Conservation (phyloP, 2,329 filamentous ascomycete genomes). For the Fusarium sambucinum region DNA sequence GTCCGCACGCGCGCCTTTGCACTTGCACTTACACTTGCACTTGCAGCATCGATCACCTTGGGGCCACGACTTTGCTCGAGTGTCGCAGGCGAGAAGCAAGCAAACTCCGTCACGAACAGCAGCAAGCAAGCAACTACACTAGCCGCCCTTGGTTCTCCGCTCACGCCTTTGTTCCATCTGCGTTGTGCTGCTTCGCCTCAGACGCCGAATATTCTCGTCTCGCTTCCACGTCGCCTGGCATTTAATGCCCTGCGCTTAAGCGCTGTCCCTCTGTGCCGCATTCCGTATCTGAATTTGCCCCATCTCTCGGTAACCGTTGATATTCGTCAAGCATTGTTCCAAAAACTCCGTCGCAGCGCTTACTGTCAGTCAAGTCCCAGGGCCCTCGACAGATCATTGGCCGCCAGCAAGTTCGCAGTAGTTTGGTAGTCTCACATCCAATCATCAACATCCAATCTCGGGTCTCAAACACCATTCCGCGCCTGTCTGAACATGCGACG, state of each 20-base stretch:
- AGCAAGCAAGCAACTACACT: constrained; percentile 31
- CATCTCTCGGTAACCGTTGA: constrained; percentile 27
- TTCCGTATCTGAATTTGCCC: constrained; percentile 34
- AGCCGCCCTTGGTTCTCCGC: constrained; percentile 35
- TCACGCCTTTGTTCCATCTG: constrained; percentile 8
- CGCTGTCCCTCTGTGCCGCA: constrained; percentile 39
- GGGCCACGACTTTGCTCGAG: constrained; percentile 33
- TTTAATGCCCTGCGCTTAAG: constrained; percentile 33
- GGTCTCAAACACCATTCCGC: constrained; percentile 33
- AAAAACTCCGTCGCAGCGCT: constrained; percentile 42
- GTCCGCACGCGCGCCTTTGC: constrained; percentile 9
- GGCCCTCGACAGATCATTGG: constrained; percentile 37
- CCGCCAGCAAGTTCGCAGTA: constrained; percentile 31
- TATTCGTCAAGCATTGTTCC: constrained; percentile 36
- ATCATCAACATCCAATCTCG: constrained; percentile 32
- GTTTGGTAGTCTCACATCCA: constrained; percentile 37
- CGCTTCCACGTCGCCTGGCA: constrained; percentile 17
- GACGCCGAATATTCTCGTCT: constrained; percentile 26
- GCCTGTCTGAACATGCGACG: constrained; percentile 45
- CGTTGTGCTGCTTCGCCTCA: constrained; percentile 25
- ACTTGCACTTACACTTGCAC: constrained; percentile 4
- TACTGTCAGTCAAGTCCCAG: constrained; percentile 30
- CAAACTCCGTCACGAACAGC: neutral
- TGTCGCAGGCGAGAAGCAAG: constrained; percentile 26
- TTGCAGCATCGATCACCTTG: constrained; percentile 36